Base-by-base conservation (phyloP, 306 rosid genomes). In the Oemleria cerasiformis region DNA sequence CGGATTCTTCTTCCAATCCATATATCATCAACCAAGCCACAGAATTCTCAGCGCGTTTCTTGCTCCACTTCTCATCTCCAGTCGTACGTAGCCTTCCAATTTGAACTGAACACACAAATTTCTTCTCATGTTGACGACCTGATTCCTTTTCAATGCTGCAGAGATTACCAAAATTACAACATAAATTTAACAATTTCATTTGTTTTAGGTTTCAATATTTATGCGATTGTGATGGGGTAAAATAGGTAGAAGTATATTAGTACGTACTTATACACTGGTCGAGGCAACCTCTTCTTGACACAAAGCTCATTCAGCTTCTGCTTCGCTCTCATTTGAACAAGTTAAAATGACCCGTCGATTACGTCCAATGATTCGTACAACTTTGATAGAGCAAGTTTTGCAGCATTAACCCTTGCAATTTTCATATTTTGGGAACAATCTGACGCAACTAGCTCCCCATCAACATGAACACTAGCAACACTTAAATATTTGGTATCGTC, bases 21-120 rank as follows among this genome's bases (percentile, higher is more conserved):
- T 66, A 63, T 49, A 92, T 80, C 90, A 90, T 78, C 63, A 60
- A 77, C 23, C 92, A 88, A 59, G 96, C 96, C 16, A 96, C 96
- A 57, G 96, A 90, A 73, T 83, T 84, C 14, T 90, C 77, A 2
- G 97, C 87, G 12, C 85, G 85, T 48, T 63, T 88, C 49, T 74
- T 60, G 65, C 86, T 85, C 2, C 79, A 66, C 64, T 50, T 81
- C 62, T 70, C 86, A 21, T 83, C 86, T 70, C 87, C 90, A 23
- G 8, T 10, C n/a, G 77, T 74, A 61, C 2, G 71, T 2, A 88
- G 71, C 4, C 84, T 81, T 21, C 58, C 10, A 67, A 92, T 72
- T 69, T 78, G 39, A 65, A 88, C 97, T 0, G 88, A 73, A 9
- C 83, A 81, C 10, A 78, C 61, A 41, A 77, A 88, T 66, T 34